Evolutionary conservation across 139 green algal genomes (phyloP), one percentile per base, ranked within the genome.

Genomic region (Coelastrella sp.): DNA sequence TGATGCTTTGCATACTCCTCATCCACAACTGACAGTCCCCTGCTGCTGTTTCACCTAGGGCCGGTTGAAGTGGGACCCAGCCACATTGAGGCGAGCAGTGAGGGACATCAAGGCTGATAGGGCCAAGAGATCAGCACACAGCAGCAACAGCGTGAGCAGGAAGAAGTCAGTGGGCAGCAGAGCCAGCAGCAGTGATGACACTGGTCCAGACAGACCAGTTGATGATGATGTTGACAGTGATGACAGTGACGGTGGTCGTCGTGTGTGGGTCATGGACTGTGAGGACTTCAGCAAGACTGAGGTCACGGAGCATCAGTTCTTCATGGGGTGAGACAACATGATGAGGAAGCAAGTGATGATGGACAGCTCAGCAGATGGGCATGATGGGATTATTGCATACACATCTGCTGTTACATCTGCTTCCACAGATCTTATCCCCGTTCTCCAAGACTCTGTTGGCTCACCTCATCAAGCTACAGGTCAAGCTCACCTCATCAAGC

Each of bases 31-130:
- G 69, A 21, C 48, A 30, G 0, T 76, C 27, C 21, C 27, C 13
- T 17, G 35, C 21, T 53, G 35, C 21, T 40, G 67, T n/a, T 23
- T 25, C 21, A 45, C 25, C 48, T 53, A 83, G 75, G 53, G 41
- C 19, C 41, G 73, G 17, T 87, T 92, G 40, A 45, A 81, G 62
- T 94, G 91, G 90, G 85, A 87, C 43, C 90, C 91, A 2, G 68
- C 87, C 64, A 88, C 53, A 35, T 83, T 94, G 85, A 45, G n/a
- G 11, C 90, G 91, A 2, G 86, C 85, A 23, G 85, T 72, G 37
- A 60, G 63, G 41, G 76, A 87, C 34, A 38, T 83, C 77, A 73
- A 35, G 53, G 35, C 35, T 15, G 57, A 69, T 23, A 23, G 53
- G 11, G 53, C 53, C 53, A 64, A 64, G 72, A n/a, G 21, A 17